Percentiles rank a stretch among this genome's conserved stretches.
Conservation (phyloP, 345 rosid species). For the Salix viminalis region DNA sequence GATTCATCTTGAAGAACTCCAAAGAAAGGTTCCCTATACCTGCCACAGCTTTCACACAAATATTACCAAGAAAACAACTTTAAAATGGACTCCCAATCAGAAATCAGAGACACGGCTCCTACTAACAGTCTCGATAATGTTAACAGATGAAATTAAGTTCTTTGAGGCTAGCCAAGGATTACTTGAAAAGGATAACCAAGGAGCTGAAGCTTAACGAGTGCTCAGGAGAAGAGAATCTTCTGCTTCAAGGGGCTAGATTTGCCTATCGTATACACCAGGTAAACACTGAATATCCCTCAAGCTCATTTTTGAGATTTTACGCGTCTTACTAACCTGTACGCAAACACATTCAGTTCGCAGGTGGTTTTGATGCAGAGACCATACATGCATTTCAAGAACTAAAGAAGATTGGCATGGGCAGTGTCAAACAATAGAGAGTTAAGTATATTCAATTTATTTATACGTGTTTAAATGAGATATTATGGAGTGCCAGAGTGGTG, state of each 20-base stretch:
- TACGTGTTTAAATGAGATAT: not conserved
- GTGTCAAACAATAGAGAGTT: constrained; percentile 2
- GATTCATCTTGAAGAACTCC: not conserved
- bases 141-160: constrained; percentile 76
- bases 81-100: not conserved
- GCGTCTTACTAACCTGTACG: constrained; percentile 3
- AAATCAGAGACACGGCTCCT: not conserved
- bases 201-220: constrained; percentile 39
- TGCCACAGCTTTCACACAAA: not conserved
- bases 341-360: constrained; percentile 64
- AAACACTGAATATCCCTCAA: constrained; percentile 6
- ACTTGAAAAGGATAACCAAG: constrained; percentile 58
- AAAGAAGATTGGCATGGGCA: constrained; percentile 37
- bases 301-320: not conserved
- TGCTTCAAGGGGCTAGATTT: constrained; percentile 77
- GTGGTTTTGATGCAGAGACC: constrained; percentile 79
- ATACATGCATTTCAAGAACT: constrained; percentile 58
- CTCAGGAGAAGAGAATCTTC: constrained; percentile 37
- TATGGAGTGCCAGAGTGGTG: not conserved
- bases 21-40: not conserved
- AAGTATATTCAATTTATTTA: not conserved
- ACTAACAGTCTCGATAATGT: not conserved
- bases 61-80: not conserved
- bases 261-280: constrained; percentile 89
- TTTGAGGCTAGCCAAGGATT: constrained; percentile 55